phyloP scores from a whole-genome alignment of 2,329 filamentous ascomycete species.

The Canariomyces notabilis region DNA sequence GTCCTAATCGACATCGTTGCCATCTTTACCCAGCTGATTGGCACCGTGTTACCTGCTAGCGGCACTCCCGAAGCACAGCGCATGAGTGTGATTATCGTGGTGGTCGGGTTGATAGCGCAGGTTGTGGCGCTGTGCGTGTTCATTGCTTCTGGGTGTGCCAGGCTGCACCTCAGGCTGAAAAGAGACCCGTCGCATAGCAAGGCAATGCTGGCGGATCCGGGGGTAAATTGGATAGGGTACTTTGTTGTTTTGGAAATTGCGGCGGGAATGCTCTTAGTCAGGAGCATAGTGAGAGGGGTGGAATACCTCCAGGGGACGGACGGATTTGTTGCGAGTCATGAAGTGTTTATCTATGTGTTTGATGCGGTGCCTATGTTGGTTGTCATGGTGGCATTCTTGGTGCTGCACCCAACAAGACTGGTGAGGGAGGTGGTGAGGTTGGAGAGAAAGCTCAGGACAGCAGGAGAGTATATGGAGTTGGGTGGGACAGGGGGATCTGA shows the following conservation, averaged over 20 bases:
- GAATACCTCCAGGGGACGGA: slow-evolving; percentile 20
- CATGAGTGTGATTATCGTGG: slow-evolving; percentile 9
- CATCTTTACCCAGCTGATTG: slow-evolving; percentile 38
- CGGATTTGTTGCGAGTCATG: slow-evolving; percentile 10
- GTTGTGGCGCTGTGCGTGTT: slow-evolving; percentile 13
- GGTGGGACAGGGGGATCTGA: no score
- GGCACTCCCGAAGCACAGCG: slow-evolving; percentile 7
- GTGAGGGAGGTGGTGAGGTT: slow-evolving; percentile 10
- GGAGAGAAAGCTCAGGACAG: no score
- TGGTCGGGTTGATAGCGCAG: slow-evolving; percentile 13
- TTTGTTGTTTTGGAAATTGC: slow-evolving; percentile 18
- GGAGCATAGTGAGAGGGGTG: slow-evolving; percentile 19
- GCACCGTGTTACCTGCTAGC: slow-evolving; percentile 21
- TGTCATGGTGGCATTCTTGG: slow-evolving; percentile 14
- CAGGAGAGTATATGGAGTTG: no score
- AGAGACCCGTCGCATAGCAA: background rate
- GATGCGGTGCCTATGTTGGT: slow-evolving; percentile 16
- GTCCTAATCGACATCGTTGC: slow-evolving; percentile 41
- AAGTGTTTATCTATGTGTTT: slow-evolving; percentile 16
- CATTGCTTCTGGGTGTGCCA: background rate
- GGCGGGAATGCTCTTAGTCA: slow-evolving; percentile 14
- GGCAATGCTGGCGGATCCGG: slow-evolving; percentile 1
- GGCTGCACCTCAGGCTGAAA: slow-evolving; percentile 1
- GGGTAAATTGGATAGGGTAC: slow-evolving; percentile 18
- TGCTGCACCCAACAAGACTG: slow-evolving; percentile 18